These are phyloP conservation scores for Camelina sativa DNA, from an alignment of 345 rosid species.

Conservation along the genomic window DNA sequence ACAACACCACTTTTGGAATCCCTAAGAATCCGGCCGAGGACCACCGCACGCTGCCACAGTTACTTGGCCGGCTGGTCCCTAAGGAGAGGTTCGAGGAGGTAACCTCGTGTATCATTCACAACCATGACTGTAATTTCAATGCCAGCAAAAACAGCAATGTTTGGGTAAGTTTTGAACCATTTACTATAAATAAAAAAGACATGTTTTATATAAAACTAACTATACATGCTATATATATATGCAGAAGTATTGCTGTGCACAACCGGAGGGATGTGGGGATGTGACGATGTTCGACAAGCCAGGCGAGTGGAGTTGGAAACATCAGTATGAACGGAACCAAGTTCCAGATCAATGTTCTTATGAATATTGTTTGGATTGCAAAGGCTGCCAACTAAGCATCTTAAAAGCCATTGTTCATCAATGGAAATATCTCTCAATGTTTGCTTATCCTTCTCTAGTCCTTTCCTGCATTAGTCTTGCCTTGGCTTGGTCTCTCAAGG, in stretches of 20 bases:
- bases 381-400: conserved; percentile 29
- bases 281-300: conserved; percentile 16
- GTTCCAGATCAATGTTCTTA: conserved; percentile 22
- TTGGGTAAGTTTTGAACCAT: conserved; percentile 26
- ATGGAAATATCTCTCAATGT: conserved; percentile 38
- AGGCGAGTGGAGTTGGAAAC: conserved; percentile 32
- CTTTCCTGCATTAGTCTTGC: conserved; percentile 15
- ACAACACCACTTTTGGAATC: conserved; percentile 23
- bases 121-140: conserved; percentile 35
- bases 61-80: conserved; percentile 30
- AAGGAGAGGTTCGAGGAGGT: not conserved
- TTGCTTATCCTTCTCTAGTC: conserved; percentile 16
- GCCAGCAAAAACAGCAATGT: conserved; percentile 39
- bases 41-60: conserved; percentile 1
- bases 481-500: conserved; percentile 21
- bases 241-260: conserved; percentile 20
- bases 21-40: conserved; percentile 28
- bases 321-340: conserved; percentile 13
- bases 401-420: conserved; percentile 32
- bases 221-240: not conserved
- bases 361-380: conserved; percentile 25
- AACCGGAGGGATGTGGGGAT: conserved; percentile 8
- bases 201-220: not conserved
- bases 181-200: not conserved
- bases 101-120: conserved; percentile 17